Evolutionary conservation across 768 basidiomycete genomes (phyloP).

Genomic region (Hericium rajendrae): DNA sequence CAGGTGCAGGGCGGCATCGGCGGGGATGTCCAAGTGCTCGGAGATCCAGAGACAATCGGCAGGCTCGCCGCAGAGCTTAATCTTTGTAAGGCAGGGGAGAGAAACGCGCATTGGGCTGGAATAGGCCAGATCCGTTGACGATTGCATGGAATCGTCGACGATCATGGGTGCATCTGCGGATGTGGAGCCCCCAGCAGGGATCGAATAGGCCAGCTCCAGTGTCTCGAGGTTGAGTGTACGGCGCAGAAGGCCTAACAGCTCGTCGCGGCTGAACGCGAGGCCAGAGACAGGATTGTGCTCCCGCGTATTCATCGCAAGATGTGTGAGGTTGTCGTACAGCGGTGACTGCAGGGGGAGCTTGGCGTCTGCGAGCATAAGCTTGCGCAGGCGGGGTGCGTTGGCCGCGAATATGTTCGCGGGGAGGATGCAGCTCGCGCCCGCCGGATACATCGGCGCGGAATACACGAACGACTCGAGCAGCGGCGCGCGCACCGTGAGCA

Average conservation of each 20-base stretch:
- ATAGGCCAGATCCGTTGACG: too few relatives aligned
- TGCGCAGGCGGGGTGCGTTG: background rate
- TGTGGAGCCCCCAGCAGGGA: background rate
- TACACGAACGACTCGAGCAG: background rate
- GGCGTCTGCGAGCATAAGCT: background rate
- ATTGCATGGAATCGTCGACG: too few relatives aligned
- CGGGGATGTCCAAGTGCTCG: too few relatives aligned
- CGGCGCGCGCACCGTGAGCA: background rate
- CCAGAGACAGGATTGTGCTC: background rate
- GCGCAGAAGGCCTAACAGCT: background rate
- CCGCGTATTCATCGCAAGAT: background rate
- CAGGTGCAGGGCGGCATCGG: too few relatives aligned
- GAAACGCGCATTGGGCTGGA: too few relatives aligned
- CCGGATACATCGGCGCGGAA: background rate
- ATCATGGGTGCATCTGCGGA: too few relatives aligned
- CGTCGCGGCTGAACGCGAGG: background rate
- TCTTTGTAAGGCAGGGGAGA: too few relatives aligned
- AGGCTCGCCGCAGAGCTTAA: too few relatives aligned
- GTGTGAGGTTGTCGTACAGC: background rate
- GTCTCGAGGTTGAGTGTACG: background rate
- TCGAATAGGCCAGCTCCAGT: background rate
- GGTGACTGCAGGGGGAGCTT: background rate
- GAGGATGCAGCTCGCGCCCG: background rate
- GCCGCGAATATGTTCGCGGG: background rate
- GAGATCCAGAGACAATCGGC: too few relatives aligned